Base-by-base conservation (phyloP, 306 rosid genomes). In the Mimosa pudica region DNA sequence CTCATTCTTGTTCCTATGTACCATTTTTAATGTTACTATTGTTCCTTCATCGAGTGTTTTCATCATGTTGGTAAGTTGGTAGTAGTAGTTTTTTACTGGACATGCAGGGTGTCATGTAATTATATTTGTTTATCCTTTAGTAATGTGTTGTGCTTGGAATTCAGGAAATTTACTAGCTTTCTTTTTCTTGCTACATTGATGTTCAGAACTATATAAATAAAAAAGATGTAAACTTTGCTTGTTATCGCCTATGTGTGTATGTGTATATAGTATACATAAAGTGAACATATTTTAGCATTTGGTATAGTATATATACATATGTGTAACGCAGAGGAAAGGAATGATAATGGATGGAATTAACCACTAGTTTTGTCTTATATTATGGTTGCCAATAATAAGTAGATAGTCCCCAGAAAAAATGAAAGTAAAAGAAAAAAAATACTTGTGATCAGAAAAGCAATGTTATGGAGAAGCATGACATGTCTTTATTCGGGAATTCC, bases 31-130 rank as follows among this genome's bases (percentile, higher is more conserved):
- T 86, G 8, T 36, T 73, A 7, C 10, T 84, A 32, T 58, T 83
- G 65, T 55, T 86, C 70, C 75, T 86, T 77, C 84, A 76, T 48
- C 33, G 82, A 20, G 47, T 82, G n/a, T 65, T 87, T 49, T 80
- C 3, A 62, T 80, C 3, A 62, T 70, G 62, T 67, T 82, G 77
- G 76, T 80, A 74, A 84, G 73, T 5, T 5, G 30, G 32, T 46
- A 36, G 63, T 5, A n/a, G 32, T 46, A 36, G 63, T 30, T 55
- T 76, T 38, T 24, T 64, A 18, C 10, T 2, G 60, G 68, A 73
- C 73, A 38, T 81, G 32, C 36, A 42, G 71, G 73, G 16, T 70
- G 33, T 55, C 20, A 58, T 54, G 84, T 52, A 63, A 72, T 16
- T 80, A 84, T 35, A 42, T 46, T 32, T 58, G 67, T 57, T 38